Conservation (phyloP, 306 rosid species). For the Morella rubra region DNA sequence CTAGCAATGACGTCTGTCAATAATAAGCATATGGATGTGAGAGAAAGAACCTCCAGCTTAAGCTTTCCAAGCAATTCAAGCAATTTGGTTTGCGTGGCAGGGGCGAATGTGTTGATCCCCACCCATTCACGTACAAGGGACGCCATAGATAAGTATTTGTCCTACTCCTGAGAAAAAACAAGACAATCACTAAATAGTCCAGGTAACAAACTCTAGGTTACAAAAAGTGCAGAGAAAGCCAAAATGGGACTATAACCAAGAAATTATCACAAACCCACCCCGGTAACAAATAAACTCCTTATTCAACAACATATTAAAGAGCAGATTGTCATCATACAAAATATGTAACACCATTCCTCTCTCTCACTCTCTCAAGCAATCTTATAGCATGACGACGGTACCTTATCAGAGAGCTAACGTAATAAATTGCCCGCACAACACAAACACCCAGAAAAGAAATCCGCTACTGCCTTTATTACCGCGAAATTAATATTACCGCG, state of each 20-base stretch:
- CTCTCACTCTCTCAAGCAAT: background rate
- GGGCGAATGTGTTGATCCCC: slow-evolving; percentile 80
- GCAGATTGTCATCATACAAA: background rate
- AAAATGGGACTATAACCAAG: background rate
- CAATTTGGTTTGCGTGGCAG: slow-evolving; percentile 84
- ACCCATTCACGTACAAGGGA: slow-evolving; percentile 84
- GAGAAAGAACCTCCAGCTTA: slow-evolving; percentile 65
- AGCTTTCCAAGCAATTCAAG: slow-evolving; percentile 77
- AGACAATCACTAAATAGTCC: background rate
- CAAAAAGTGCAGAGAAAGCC: background rate
- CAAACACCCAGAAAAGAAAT: background rate
- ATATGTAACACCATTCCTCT: background rate
- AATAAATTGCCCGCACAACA: background rate
- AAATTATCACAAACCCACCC: background rate
- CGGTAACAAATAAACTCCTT: background rate
- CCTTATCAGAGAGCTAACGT: background rate
- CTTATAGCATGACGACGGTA: background rate
- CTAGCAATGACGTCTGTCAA: background rate
- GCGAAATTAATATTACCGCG: background rate
- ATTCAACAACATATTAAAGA: background rate
- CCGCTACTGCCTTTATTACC: background rate
- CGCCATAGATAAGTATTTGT: slow-evolving; percentile 49
- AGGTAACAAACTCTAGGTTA: background rate
- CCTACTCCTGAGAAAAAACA: background rate
- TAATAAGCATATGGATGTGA: background rate